Conservation (phyloP, 2,329 filamentous ascomycete species). For the Sarocladium strictum region DNA sequence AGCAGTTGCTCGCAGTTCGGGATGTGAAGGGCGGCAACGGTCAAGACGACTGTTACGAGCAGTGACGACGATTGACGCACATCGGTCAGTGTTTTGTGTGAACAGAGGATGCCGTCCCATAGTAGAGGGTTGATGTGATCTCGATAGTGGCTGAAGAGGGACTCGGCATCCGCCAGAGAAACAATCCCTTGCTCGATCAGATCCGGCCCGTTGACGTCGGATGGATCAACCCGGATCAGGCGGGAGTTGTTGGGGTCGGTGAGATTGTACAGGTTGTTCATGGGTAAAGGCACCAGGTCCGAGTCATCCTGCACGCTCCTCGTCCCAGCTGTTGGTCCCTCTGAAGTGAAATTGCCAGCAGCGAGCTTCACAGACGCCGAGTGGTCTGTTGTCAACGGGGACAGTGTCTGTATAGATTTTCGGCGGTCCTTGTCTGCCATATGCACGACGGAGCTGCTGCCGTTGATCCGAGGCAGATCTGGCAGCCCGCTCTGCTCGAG, state of each 20-base stretch:
- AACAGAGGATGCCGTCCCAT: constrained; percentile 16
- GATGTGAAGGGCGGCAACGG: constrained; percentile 17
- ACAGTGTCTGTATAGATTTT: constrained; percentile 1
- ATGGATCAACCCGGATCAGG: constrained; percentile 16
- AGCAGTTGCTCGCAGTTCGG: constrained; percentile 13
- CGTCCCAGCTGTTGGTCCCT: constrained; percentile 13
- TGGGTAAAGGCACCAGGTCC: constrained; percentile 14
- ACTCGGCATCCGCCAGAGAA: constrained; percentile 15
- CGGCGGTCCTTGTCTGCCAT: not conserved
- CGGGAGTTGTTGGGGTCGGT: constrained; percentile 14
- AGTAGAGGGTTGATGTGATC: constrained; percentile 16
- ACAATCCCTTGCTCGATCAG: constrained; percentile 16
- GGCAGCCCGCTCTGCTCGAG: constrained; percentile 13
- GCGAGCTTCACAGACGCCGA: constrained; percentile 4
- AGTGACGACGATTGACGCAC: constrained; percentile 17
- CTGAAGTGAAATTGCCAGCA: constrained; percentile 12
- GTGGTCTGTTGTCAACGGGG: constrained; percentile 7
- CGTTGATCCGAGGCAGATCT: constrained; percentile 3
- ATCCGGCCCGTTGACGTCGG: constrained; percentile 15
- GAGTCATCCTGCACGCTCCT: constrained; percentile 13
- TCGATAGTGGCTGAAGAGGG: constrained; percentile 17
- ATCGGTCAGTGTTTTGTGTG: constrained; percentile 14
- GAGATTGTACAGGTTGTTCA: constrained; percentile 16
- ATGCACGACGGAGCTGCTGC: not conserved
- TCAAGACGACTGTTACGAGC: constrained; percentile 15